Percentiles rank a stretch among this genome's conserved stretches.
phyloP scores from a whole-genome alignment of 305 asterid species.

The Fraxinus latifolia region DNA sequence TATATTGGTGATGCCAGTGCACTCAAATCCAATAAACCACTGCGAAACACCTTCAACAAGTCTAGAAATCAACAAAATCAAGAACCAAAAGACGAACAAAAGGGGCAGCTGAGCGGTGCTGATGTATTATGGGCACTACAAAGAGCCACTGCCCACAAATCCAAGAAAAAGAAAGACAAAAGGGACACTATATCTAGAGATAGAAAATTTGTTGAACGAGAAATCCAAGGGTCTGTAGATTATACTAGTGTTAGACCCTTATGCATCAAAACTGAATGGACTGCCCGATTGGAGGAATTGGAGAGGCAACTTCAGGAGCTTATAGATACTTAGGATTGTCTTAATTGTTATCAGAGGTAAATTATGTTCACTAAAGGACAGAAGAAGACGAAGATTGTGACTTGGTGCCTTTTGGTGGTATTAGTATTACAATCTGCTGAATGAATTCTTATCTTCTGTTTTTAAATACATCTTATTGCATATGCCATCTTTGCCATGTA shows the following conservation, averaged over 20 bases:
- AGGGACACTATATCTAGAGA: not conserved
- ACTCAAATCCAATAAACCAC: not conserved
- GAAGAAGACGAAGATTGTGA: not conserved
- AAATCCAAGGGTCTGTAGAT: not conserved
- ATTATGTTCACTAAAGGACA: not conserved
- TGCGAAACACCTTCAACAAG: not conserved
- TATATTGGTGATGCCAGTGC: not conserved
- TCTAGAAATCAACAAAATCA: not conserved
- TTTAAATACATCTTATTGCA: not conserved
- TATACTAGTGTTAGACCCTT: constrained; percentile 3
- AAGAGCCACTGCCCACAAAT: constrained; percentile 20
- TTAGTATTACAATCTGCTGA: not conserved
- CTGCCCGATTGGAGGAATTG: constrained; percentile 23
- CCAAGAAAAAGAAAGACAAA: constrained; percentile 20
- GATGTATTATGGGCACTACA: constrained; percentile 28
- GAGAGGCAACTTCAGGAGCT: constrained; percentile 26
- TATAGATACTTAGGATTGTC: not conserved
- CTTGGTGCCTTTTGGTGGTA: not conserved
- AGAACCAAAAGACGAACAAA: not conserved
- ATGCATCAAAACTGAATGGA: constrained; percentile 31
- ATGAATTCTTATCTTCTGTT: not conserved
- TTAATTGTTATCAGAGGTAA: not conserved
- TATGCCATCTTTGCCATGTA: not conserved
- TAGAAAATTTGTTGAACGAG: not conserved
- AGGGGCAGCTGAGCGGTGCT: constrained; percentile 23